phyloP scores from a whole-genome alignment of 257 asterid species.

The Solanum commersonii region DNA sequence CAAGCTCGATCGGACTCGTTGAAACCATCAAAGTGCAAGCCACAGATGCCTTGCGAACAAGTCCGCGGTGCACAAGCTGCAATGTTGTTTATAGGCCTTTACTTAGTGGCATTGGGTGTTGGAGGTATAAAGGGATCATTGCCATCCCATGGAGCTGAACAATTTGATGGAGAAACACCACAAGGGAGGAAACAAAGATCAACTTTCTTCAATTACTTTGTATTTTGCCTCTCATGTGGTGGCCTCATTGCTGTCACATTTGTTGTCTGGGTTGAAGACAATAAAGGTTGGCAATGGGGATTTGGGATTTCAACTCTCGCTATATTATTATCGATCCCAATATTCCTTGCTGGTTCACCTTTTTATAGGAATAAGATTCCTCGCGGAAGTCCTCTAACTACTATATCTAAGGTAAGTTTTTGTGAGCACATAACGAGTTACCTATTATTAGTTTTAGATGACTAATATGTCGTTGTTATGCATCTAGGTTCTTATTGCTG shows the following conservation, averaged over 20 bases:
- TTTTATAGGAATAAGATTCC: conserved; percentile 62
- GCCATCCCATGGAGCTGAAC: conserved; percentile 79
- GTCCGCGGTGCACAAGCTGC: conserved; percentile 70
- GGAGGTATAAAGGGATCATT: conserved; percentile 83
- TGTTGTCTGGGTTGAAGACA: conserved; percentile 86
- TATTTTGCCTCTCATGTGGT: conserved; percentile 62
- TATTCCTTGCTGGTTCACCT: conserved; percentile 50
- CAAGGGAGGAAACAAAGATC: conserved; percentile 67
- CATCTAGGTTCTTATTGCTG: conserved; percentile 27
- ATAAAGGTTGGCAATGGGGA: conserved; percentile 95
- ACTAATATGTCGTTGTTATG: not conserved
- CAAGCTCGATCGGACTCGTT: conserved; percentile 61
- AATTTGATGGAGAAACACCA: conserved; percentile 50
- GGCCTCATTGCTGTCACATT: conserved; percentile 75
- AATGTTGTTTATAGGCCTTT: conserved; percentile 55
- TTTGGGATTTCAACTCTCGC: conserved; percentile 61
- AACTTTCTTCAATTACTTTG: conserved; percentile 79
- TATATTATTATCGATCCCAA: conserved; percentile 50
- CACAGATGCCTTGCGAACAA: conserved; percentile 26
- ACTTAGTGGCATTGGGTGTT: conserved; percentile 61
- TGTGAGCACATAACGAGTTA: not conserved
- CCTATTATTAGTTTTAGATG: not conserved
- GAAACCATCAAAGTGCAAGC: conserved; percentile 47
- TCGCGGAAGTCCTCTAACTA: conserved; percentile 60
- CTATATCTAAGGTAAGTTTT: conserved; percentile 43